Base-by-base conservation (phyloP, 164 flowering plant genomes). In the Nymphaea thermarum region DNA sequence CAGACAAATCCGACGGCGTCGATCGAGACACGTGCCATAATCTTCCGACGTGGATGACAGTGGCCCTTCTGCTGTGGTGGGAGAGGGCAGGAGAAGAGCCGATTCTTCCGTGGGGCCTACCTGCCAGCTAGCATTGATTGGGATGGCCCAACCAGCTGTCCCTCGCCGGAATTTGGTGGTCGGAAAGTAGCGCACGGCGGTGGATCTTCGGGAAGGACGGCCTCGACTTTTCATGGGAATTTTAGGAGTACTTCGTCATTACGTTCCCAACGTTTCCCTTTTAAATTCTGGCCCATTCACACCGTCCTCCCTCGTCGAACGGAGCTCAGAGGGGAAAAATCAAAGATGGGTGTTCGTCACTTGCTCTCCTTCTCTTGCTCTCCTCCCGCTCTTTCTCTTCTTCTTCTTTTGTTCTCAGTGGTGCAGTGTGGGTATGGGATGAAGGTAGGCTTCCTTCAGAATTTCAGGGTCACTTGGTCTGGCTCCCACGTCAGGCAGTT, bases 391-490 rank as follows among this genome's bases (percentile, higher is more conserved):
- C 36, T 51, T 51, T 10, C 57, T 51, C 57, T 51, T 51, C 57
- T 51, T 15, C 57, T 51, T 51, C 57, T 51, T 15, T 51, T 25
- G 36, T 1, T 51, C 57, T 51, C 14, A 51, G 14, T 51, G 57
- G 57, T 2, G 57, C 57, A 51, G 57, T 7, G 36, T 1, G 57
- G 57, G 57, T 8, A 51, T 51, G 57, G 57, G 57, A 51, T 3
- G 14, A 51, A 15, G 57, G 57, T 51, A 15, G 14, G 15, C 57
- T 85, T 85, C 66, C 67, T 69, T 12, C 71, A 81, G 53, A 86
- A 85, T 65, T 85, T 85, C 66, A 71, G 66, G 12, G 70, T 81
- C 70, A 83, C 86, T 0, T 85, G 88, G 88, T 63, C 88, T 5
- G 84, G 81, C 42, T 55, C 71, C 70, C 88, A 85, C 60, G 72